These are phyloP conservation scores for Hymenoscyphus fraxineus DNA, from an alignment of 2,329 filamentous ascomycete species.

Conservation along the genomic window DNA sequence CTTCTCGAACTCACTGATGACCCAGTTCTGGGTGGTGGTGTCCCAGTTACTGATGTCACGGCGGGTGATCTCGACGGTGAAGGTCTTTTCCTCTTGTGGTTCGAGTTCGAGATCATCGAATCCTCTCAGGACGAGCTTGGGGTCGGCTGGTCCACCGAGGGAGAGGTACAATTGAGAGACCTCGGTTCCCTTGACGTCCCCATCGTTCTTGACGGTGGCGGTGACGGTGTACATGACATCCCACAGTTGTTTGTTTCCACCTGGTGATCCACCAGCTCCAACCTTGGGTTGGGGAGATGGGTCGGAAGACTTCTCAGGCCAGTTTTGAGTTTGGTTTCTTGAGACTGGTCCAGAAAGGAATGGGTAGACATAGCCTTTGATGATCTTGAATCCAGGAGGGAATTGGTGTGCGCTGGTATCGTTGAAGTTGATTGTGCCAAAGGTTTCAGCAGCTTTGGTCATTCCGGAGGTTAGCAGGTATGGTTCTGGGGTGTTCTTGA, in stretches of 20 bases:
- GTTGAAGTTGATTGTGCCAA: slow-evolving; percentile 59
- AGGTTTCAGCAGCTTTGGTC: slow-evolving; percentile 60
- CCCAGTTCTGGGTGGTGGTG: slow-evolving; percentile 72
- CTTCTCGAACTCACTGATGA: slow-evolving; percentile 39
- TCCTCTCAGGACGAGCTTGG: slow-evolving; percentile 63
- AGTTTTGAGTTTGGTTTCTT: slow-evolving; percentile 21
- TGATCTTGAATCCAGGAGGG: slow-evolving; percentile 49
- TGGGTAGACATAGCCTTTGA: slow-evolving; percentile 51
- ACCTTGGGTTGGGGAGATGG: slow-evolving; percentile 43
- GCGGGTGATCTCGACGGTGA: slow-evolving; percentile 67
- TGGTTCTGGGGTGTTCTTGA: slow-evolving; percentile 23
- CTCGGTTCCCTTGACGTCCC: slow-evolving; percentile 49
- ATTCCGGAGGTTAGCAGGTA: slow-evolving; percentile 53
- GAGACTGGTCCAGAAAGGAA: slow-evolving; percentile 46
- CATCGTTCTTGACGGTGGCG: slow-evolving; percentile 55
- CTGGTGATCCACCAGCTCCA: slow-evolving; percentile 48
- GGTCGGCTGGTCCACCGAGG: slow-evolving; percentile 73
- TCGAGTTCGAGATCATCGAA: slow-evolving; percentile 75
- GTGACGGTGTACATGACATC: slow-evolving; percentile 52
- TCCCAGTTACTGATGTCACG: slow-evolving; percentile 91
- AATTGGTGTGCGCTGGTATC: slow-evolving; percentile 63
- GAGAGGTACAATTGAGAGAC: slow-evolving; percentile 67
- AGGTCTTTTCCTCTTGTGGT: slow-evolving; percentile 61
- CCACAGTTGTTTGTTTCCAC: slow-evolving; percentile 52
- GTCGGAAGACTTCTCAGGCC: slow-evolving; percentile 41